A percentile compares a stretch with the other conserved stretches of the same genome.
Evolutionary conservation across 441 rosid genomes (phyloP).

Genomic region (Pelargonium fulgidum): DNA sequence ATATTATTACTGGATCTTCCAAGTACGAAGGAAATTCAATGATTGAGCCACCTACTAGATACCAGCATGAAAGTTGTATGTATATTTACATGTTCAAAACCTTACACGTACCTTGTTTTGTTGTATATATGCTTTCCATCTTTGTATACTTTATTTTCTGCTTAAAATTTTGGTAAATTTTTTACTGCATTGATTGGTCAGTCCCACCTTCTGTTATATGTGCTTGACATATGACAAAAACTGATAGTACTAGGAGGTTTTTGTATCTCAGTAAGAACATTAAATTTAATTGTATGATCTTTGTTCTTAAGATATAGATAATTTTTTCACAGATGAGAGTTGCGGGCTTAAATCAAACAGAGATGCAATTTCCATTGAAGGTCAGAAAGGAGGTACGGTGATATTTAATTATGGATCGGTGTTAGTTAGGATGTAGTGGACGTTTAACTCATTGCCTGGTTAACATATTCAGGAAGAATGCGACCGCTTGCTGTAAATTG

Average conservation of each 20-base stretch:
- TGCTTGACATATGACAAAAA: not conserved
- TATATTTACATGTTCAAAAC: slow-evolving; percentile 12
- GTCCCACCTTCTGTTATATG: not conserved
- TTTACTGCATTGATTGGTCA: slow-evolving; percentile 1
- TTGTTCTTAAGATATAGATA: slow-evolving; percentile 15
- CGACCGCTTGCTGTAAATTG: slow-evolving; percentile 52
- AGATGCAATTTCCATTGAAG: slow-evolving; percentile 44
- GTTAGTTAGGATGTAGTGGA: slow-evolving; percentile 16
- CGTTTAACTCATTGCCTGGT: slow-evolving; percentile 17
- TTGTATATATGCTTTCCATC: not conserved
- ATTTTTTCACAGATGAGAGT: slow-evolving; percentile 57
- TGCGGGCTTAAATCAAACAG: slow-evolving; percentile 41
- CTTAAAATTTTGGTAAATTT: not conserved
- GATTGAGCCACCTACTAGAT: slow-evolving; percentile 46
- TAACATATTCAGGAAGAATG: slow-evolving; percentile 53
- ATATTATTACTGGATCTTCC: slow-evolving; percentile 39
- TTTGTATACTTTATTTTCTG: not conserved
- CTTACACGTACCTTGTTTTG: not conserved
- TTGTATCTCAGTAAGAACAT: not conserved
- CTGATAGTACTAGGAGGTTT: not conserved
- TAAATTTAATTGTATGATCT: not conserved
- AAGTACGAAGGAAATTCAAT: slow-evolving; percentile 42
- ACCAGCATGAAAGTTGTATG: slow-evolving; percentile 62
- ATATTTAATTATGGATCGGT: slow-evolving; percentile 15
- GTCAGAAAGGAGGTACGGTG: slow-evolving; percentile 61